Percentiles rank a stretch among this genome's conserved stretches.
phyloP scores from a whole-genome alignment of 257 asterid species.

The Rauvolfia tetraphylla region DNA sequence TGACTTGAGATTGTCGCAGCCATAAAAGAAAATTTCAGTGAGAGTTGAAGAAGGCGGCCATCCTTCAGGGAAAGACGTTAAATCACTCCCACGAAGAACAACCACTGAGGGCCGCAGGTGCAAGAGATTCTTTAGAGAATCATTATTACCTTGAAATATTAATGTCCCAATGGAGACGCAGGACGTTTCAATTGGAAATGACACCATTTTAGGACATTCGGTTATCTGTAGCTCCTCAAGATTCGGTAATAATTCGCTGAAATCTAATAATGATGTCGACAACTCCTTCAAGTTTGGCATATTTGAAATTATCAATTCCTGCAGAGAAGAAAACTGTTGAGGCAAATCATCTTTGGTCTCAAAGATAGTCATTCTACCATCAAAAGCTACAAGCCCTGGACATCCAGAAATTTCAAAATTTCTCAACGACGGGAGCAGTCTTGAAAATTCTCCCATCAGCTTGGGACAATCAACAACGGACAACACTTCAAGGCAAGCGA shows the following conservation, averaged over 20 bases:
- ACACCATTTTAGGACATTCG: no score
- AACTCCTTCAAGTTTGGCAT: conserved; percentile 13
- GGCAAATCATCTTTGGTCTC: no score
- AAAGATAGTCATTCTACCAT: not conserved
- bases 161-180: not conserved
- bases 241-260: not conserved
- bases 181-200: not conserved
- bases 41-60: not conserved
- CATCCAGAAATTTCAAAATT: not conserved
- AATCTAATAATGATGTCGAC: not conserved
- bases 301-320: not conserved
- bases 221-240: not conserved
- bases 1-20: not conserved
- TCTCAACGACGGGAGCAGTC: conserved; percentile 1
- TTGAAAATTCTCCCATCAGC: conserved; percentile 12
- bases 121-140: no score
- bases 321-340: not conserved
- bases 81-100: not conserved
- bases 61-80: not conserved
- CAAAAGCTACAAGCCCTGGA: not conserved
- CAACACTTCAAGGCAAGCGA: no score
- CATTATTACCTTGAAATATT: not conserved
- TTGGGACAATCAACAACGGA: no score
- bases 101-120: no score
- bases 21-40: fast-evolving